These are phyloP conservation scores for Agrocybe pediades DNA, from an alignment of 768 basidiomycete species.

Conservation along the genomic window DNA sequence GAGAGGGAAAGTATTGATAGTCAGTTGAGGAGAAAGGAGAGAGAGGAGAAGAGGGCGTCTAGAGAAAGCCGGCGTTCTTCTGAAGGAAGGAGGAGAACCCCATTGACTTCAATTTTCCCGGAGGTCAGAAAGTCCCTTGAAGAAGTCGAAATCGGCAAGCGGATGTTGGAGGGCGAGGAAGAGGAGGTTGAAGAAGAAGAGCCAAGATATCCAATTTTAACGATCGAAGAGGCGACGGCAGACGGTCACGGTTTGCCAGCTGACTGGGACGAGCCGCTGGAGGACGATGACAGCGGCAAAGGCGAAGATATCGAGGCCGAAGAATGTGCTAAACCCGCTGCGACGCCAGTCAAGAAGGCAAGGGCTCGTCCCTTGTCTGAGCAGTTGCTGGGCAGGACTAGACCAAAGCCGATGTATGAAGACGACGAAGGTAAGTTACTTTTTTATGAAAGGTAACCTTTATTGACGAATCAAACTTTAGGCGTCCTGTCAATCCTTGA, in stretches of 20 bases:
- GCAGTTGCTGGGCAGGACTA: slow-evolving; percentile 49
- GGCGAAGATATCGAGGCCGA: slow-evolving; percentile 13
- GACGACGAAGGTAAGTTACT: slow-evolving; percentile 50
- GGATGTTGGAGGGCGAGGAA: slow-evolving; percentile 5
- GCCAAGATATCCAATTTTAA: slow-evolving; percentile 34
- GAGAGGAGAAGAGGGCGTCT: slow-evolving; percentile 29
- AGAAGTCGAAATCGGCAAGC: slow-evolving; percentile 3
- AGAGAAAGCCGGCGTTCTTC: slow-evolving; percentile 46
- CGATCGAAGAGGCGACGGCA: slow-evolving; percentile 52
- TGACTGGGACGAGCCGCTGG: slow-evolving; percentile 10
- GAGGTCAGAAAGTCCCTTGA: slow-evolving; percentile 27
- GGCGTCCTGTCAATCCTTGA: slow-evolving; percentile 72
- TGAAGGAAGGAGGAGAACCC: slow-evolving; percentile 56
- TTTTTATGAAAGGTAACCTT: neutral
- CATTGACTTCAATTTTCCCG: slow-evolving; percentile 64
- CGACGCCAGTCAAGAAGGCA: slow-evolving; percentile 47
- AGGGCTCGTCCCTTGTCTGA: slow-evolving; percentile 67
- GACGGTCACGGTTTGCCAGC: slow-evolving; percentile 44
- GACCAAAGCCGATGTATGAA: slow-evolving; percentile 54
- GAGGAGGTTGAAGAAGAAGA: neutral
- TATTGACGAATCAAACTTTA: slow-evolving; percentile 13
- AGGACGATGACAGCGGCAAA: slow-evolving; percentile 16
- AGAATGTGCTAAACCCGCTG: slow-evolving; percentile 13
- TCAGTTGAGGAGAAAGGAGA: slow-evolving; percentile 43
- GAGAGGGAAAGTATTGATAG: slow-evolving; percentile 35